phyloP scores from a whole-genome alignment of 208 protist genomes.

The Strigomonas culicis region DNA sequence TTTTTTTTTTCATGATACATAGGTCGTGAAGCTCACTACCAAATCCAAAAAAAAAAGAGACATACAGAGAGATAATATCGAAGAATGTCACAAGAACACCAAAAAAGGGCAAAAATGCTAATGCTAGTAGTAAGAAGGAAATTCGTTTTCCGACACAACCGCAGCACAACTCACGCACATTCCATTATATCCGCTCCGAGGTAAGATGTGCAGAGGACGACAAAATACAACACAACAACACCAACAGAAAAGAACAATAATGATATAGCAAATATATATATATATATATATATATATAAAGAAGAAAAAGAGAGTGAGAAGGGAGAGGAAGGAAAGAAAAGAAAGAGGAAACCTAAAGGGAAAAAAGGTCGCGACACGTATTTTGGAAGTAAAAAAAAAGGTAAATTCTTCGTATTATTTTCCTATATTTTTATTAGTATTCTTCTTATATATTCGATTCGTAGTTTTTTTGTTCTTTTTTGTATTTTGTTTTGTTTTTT shows the following conservation, averaged over 20 bases:
- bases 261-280: neutral
- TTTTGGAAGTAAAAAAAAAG: constrained; percentile 13
- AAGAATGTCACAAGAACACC: neutral
- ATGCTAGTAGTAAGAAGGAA: neutral
- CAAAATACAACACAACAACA: constrained; percentile 7
- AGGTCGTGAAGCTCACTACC: too few relatives aligned
- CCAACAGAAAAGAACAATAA: constrained; percentile 4
- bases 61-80: constrained; percentile 2
- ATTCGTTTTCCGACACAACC: too few relatives aligned
- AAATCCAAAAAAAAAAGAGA: constrained; percentile 8
- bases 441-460: neutral
- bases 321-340: neutral
- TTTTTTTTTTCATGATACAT: too few relatives aligned
- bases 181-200: too few relatives aligned
- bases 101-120: neutral
- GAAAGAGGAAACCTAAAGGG: constrained; percentile 10
- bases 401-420: neutral
- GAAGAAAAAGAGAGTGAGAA: constrained; percentile 13
- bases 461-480: neutral
- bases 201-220: neutral
- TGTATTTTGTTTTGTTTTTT: constrained; percentile 5
- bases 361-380: neutral
- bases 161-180: too few relatives aligned
- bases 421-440: neutral
- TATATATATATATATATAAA: constrained; percentile 7